Evolutionary conservation across 2,329 filamentous ascomycete species (phyloP), one percentile per base, ranked within the genome.

Genomic region (Aspergillus sp.): DNA sequence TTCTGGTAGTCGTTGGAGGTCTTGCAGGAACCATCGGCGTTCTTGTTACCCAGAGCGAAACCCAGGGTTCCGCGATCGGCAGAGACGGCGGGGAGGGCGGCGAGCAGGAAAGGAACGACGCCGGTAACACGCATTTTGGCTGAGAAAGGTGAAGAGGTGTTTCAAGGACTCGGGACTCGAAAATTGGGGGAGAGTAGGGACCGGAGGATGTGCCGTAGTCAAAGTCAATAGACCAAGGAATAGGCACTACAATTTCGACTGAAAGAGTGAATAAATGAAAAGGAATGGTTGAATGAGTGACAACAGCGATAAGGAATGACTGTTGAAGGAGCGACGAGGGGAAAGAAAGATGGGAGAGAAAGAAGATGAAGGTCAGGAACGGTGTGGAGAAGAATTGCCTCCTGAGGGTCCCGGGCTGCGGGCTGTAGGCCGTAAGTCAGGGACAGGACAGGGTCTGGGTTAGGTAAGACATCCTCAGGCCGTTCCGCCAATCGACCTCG

Each of bases 21-120:
- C 73, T 89, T 89, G 80, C 87, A 89, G 38, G 67, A 71, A 40
- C 79, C 81, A 62, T 84, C 81, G 20, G 78, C 51, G 58, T 81
- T 81, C 68, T 87, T 85, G 62, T 84, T 82, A 55, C 87, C 87
- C 11, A 89, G 76, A 13, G 86, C 79, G 64, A 88, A 88, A 47
- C 87, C 87, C 55, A 88, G 74, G 25, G 70, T 78, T 47, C 85
- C 85, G 32, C 72, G 72, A 34, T 79, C 79, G 29, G 77, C 73
- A 40, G 80, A 78, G 40, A 79, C 67, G 44, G 77, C 71, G 20
- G 81, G 78, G 44, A 76, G 71, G 46, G 72, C 67, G 44, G 71
- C 74, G 59, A 79, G 59, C 51, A 73, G 62, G 38, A 73, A 53
- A 16, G 72, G 64, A 58, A 79, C 45, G 49, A 78, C 54, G 47